A percentile compares a stretch with the other conserved stretches of the same genome.
phyloP scores from a whole-genome alignment of 805 yeast genomes.

The Kurtzmaniella cleridarum region DNA sequence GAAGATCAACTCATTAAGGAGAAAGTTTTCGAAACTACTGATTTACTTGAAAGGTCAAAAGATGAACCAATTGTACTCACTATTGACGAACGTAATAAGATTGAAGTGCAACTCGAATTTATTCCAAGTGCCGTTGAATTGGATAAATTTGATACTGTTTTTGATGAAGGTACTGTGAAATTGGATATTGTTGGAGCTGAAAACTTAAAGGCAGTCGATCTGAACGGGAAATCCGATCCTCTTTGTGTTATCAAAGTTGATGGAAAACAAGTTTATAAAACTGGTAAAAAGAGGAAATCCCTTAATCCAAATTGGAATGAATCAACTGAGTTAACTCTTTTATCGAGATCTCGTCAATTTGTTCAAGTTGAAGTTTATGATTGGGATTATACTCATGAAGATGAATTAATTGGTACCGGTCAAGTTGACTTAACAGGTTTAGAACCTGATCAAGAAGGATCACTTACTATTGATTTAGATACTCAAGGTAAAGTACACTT shows the following conservation, averaged over 20 bases:
- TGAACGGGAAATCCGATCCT: slow-evolving; percentile 78
- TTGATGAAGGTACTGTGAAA: slow-evolving; percentile 62
- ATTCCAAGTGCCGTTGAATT: slow-evolving; percentile 52
- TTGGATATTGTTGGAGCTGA: slow-evolving; percentile 55
- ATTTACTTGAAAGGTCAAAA: slow-evolving; percentile 48
- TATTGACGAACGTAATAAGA: slow-evolving; percentile 31
- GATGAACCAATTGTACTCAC: slow-evolving; percentile 41
- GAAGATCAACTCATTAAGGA: slow-evolving; percentile 49
- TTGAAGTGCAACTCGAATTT: slow-evolving; percentile 52
- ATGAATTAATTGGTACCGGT: slow-evolving; percentile 54
- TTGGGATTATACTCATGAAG: slow-evolving; percentile 75
- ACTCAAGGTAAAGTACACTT: slow-evolving; percentile 63
- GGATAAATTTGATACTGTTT: slow-evolving; percentile 54
- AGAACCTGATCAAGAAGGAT: slow-evolving; percentile 39
- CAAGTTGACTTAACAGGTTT: slow-evolving; percentile 45
- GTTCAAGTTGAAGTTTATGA: slow-evolving; percentile 52
- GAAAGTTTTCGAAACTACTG: slow-evolving; percentile 43
- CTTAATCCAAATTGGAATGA: slow-evolving; percentile 79
- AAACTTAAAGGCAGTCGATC: slow-evolving; percentile 53
- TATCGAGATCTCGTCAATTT: slow-evolving; percentile 54
- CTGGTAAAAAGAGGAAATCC: slow-evolving; percentile 59
- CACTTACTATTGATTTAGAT: slow-evolving; percentile 45
- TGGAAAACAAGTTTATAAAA: slow-evolving; percentile 49
- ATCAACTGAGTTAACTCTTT: slow-evolving; percentile 49
- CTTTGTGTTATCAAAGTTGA: slow-evolving; percentile 48